Conservation (phyloP, 148 eudicot species). For the Talinum fruticosum region DNA sequence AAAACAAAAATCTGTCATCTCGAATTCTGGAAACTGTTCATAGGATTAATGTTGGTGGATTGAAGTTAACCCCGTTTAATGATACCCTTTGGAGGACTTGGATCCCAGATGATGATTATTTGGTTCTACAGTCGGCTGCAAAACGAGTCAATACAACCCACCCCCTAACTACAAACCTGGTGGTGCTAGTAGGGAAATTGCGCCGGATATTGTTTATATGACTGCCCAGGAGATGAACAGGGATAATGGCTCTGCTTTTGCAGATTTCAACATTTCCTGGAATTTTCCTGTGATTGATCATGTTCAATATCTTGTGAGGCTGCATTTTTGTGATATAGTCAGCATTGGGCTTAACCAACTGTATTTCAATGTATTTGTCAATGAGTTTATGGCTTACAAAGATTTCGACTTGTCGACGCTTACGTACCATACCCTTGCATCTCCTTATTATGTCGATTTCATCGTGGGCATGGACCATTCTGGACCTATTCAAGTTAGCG, state of each 20-base stretch:
- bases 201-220: constrained; percentile 81
- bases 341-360: constrained; percentile 62
- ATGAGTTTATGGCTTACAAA: constrained; percentile 60
- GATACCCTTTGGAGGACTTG: constrained; percentile 96
- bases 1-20: constrained; percentile 47
- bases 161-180: constrained; percentile 55
- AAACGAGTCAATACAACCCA: constrained; percentile 40
- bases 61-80: constrained; percentile 73
- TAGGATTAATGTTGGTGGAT: constrained; percentile 93
- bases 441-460: constrained; percentile 65
- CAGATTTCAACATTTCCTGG: constrained; percentile 74
- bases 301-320: constrained; percentile 58
- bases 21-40: constrained; percentile 60
- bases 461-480: constrained; percentile 53
- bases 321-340: constrained; percentile 77
- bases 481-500: constrained; percentile 51
- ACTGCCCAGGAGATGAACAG: constrained; percentile 84
- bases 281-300: constrained; percentile 58
- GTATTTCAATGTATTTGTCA: constrained; percentile 76
- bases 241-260: constrained; percentile 34
- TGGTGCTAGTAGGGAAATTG: constrained; percentile 62
- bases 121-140: constrained; percentile 69
- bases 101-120: constrained; percentile 75
- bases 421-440: constrained; percentile 44
- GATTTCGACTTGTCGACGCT: constrained; percentile 77